Base-by-base conservation (phyloP, 768 basidiomycete species). In the Hygrophorus pudorinus region DNA sequence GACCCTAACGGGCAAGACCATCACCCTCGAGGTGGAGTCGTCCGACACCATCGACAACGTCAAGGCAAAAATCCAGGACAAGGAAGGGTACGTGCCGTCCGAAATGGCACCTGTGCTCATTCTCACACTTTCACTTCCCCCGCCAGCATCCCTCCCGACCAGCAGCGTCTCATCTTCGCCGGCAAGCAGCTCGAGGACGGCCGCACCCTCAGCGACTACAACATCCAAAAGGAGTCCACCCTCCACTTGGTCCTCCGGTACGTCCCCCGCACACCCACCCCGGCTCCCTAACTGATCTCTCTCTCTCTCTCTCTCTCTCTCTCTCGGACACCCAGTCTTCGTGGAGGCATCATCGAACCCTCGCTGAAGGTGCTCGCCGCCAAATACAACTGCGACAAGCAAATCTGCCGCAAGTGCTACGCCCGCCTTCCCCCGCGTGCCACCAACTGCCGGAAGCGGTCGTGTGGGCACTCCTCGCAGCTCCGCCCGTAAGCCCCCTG, bases 331-430 rank as follows among this genome's bases (percentile, higher is more conserved):
- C 31, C 12, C 52, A 86, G 86, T 73, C 88, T 94, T 56, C 86
- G 91, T 65, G 93, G 96, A 50, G 96, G 96, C 42, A 91, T 99
- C 73, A 98, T 99, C 54, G 96, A 99, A 72, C 96, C 96, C 50
- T 98, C 96, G 53, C 72, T 99, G 60, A 97, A 97, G 71, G 90
- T 91, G 33, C 80, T 98, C 49, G 96, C 96, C 47, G 76, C 84
- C 63, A 94, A 94, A 67, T 96, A 92, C 81, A 97, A 97, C 72
- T 97, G 92, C 65, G 91, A 96, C 70, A 94, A 94, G 77, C 89
- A 93, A 65, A 97, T 97, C 59, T 98, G 96, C 79, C 91, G 96
- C 67, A 97, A 97, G 69, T 98, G 96, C 75, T 98, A 98, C 66
- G 96, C 96, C 36, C 94, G 96, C 57, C 94, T 98, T 56, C 94